Evolutionary conservation across 2,329 filamentous ascomycete species (phyloP).

Genomic region (Didymella pinodella): DNA sequence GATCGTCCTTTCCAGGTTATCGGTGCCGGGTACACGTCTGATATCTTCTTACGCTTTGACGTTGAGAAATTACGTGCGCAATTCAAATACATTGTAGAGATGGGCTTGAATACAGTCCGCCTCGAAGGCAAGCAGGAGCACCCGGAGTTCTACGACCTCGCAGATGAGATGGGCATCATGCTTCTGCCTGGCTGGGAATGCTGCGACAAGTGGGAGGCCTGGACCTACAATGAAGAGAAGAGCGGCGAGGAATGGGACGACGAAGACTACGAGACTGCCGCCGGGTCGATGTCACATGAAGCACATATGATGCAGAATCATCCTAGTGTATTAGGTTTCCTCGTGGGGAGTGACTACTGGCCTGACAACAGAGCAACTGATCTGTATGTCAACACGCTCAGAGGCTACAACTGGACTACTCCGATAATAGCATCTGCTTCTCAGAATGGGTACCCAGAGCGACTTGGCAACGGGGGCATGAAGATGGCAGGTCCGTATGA

Average conservation of each 20-base stretch:
- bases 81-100: conserved; percentile 64
- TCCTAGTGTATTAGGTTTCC: conserved; percentile 65
- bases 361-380: conserved; percentile 64
- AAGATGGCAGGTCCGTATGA: conserved; percentile 74
- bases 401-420: conserved; percentile 62
- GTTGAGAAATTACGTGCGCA: conserved; percentile 57
- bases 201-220: conserved; percentile 73
- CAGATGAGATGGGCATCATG: conserved; percentile 68
- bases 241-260: conserved; percentile 58
- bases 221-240: conserved; percentile 66
- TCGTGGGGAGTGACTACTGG: conserved; percentile 71
- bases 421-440: conserved; percentile 67
- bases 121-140: conserved; percentile 72
- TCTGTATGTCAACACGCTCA: conserved; percentile 62
- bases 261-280: conserved; percentile 64
- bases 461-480: conserved; percentile 65
- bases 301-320: conserved; percentile 67
- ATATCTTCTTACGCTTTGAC: conserved; percentile 69
- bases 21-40: conserved; percentile 67
- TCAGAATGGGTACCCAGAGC: conserved; percentile 61
- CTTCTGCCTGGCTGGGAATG: conserved; percentile 71
- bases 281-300: conserved; percentile 66
- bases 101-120: conserved; percentile 70
- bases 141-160: conserved; percentile 65
- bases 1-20: conserved; percentile 66